phyloP scores from a whole-genome alignment of 2,329 filamentous ascomycete species.

The Chaetomium sp. region DNA sequence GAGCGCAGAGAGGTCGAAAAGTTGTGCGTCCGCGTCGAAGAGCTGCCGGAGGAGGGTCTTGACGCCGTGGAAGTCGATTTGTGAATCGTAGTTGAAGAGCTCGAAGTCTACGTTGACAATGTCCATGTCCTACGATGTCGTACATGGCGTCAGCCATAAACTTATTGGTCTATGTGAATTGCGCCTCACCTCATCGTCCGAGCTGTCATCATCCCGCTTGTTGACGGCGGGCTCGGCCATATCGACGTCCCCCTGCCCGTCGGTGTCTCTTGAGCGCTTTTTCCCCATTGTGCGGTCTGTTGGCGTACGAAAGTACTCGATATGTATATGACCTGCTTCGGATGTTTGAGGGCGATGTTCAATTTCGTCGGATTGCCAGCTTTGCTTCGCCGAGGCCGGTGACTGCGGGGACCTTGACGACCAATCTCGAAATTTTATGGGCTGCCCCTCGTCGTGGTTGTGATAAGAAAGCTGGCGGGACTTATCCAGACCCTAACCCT shows the following conservation, averaged over 20 bases:
- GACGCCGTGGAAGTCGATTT: slow-evolving; percentile 91
- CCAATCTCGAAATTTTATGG: slow-evolving; percentile 27
- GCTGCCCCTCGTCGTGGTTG: slow-evolving; percentile 11
- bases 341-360: not conserved
- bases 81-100: slow-evolving; percentile 93
- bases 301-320: not conserved
- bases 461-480: slow-evolving; percentile 18
- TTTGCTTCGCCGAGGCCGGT: slow-evolving; percentile 11
- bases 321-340: not conserved
- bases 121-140: slow-evolving; percentile 71
- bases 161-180: slow-evolving; percentile 8
- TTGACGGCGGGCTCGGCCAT: slow-evolving; percentile 35
- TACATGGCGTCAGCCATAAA: slow-evolving; percentile 1
- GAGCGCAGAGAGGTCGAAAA: slow-evolving; percentile 86
- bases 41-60: slow-evolving; percentile 89
- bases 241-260: slow-evolving; percentile 34
- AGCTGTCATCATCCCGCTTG: slow-evolving; percentile 48
- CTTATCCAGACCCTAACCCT: slow-evolving; percentile 25
- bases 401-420: slow-evolving; percentile 28
- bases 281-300: slow-evolving; percentile 39
- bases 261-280: slow-evolving; percentile 43
- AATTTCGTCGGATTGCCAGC: not conserved
- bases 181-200: slow-evolving; percentile 49
- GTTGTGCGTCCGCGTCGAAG: slow-evolving; percentile 80
- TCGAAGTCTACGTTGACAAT: slow-evolving; percentile 96